Conservation (phyloP, 2,329 filamentous ascomycete species). For the Ceratocystis alfenasii region DNA sequence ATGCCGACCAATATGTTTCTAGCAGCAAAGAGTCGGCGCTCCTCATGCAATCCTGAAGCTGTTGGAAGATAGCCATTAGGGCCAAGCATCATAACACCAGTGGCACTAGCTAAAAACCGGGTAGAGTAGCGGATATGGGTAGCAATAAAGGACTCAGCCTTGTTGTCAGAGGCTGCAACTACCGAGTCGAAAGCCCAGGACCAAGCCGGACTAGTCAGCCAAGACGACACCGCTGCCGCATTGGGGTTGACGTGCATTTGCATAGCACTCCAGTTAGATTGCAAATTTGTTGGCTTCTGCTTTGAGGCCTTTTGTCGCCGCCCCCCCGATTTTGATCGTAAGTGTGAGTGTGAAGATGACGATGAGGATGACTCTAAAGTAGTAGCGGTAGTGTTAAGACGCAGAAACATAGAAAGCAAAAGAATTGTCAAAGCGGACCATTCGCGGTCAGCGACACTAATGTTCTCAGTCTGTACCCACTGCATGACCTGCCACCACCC, state of each 20-base stretch:
- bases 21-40: slow-evolving; percentile 47
- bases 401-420: slow-evolving; percentile 52
- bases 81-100: slow-evolving; percentile 45
- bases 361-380: slow-evolving; percentile 25
- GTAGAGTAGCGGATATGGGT: slow-evolving; percentile 47
- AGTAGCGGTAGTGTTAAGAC: slow-evolving; percentile 33
- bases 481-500: slow-evolving; percentile 64
- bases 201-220: slow-evolving; percentile 56
- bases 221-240: slow-evolving; percentile 40
- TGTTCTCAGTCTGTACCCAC: slow-evolving; percentile 47
- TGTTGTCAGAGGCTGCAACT: slow-evolving; percentile 25
- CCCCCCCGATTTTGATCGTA: slow-evolving; percentile 24
- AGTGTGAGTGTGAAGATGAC: slow-evolving; percentile 4
- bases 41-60: slow-evolving; percentile 39
- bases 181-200: slow-evolving; percentile 55
- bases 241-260: slow-evolving; percentile 37
- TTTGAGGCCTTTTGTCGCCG: slow-evolving; percentile 29
- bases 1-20: slow-evolving; percentile 61
- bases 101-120: slow-evolving; percentile 50
- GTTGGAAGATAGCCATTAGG: slow-evolving; percentile 54
- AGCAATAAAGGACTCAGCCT: slow-evolving; percentile 34
- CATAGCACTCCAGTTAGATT: slow-evolving; percentile 37
- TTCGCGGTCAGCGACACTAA: slow-evolving; percentile 43
- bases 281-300: not conserved
- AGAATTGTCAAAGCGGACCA: slow-evolving; percentile 58